Evolutionary conservation across 192 early-diverging fungal genomes (phyloP).

Genomic region (Allomyces arbusculus): DNA sequence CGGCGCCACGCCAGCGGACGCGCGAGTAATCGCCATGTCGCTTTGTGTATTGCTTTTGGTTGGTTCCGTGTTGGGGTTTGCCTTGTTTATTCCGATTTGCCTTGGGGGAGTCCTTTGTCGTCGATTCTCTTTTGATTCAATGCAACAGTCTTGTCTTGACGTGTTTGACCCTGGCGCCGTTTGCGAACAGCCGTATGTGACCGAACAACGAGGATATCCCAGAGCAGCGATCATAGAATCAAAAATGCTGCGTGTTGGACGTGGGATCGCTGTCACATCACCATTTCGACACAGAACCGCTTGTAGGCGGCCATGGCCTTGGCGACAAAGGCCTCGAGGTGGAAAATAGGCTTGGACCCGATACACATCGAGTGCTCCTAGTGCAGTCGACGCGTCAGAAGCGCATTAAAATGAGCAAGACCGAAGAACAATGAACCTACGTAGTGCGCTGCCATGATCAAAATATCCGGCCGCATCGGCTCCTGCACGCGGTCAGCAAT

Average conservation of each 20-base stretch:
- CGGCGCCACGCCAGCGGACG: slow-evolving; percentile 40
- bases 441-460: slow-evolving; percentile 61
- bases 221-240: too few species aligned
- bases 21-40: not conserved
- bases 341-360: slow-evolving; percentile 82
- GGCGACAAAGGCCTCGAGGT: slow-evolving; percentile 84
- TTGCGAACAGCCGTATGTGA: too few species aligned
- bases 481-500: slow-evolving; percentile 47
- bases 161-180: too few species aligned
- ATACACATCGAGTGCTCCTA: slow-evolving; percentile 65
- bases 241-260: too few species aligned
- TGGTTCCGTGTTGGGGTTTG: not conserved
- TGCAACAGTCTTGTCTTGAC: too few species aligned
- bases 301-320: slow-evolving; percentile 84
- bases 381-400: too few species aligned
- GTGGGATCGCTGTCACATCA: too few species aligned
- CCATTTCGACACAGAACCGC: slow-evolving; percentile 19
- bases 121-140: too few species aligned
- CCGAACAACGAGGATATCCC: too few species aligned
- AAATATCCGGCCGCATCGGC: slow-evolving; percentile 41
- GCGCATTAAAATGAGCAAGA: not conserved
- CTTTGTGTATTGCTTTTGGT: not conserved
- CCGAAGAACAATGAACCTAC: slow-evolving; percentile 8
- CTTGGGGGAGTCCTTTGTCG: not conserved
- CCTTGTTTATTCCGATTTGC: not conserved